Base-by-base conservation (phyloP, 805 yeast genomes). In the Candida koratica region DNA sequence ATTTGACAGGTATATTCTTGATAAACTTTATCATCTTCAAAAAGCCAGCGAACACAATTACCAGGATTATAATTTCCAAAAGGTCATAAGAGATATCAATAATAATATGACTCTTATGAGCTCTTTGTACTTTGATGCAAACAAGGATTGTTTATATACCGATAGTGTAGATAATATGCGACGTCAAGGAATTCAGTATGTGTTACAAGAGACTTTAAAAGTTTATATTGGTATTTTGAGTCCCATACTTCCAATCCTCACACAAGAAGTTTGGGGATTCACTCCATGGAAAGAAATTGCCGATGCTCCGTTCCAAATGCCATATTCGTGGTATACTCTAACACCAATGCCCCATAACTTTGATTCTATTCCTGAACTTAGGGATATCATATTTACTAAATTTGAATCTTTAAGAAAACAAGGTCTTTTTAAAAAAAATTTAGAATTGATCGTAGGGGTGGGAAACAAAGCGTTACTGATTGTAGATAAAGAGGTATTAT, bases 201-300 rank as follows among this genome's bases (percentile, higher is more conserved):
- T 83, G 0, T 63, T 93, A 34, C 52, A 56, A 19, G 71, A 78
- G 43, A 65, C 85, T 10, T 61, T 87, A 12, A 67, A 65, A 28
- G 69, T 78, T 0, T 84, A 87, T 50, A 56, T 78, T n/a, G 72
- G 84, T 0, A 55, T 85, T 1, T 54, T 90, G 38, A 71, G 88
- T 0, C 97, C 98, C 2, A 76, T 93, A 1, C 60, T 83, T 25
- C 99, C 99, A 1, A 55, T 86, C 3, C 63, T 89, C 38, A 71
- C 90, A 0, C 97, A 93, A 58, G 97, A 93, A 52, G 87, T 77
- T 0, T 89, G 96, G 96, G 75, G 76, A 25, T 67, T 69, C 39
- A 49, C 74, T 4, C 79, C 75, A 8, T 42, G 35, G 3, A 44
- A 34, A 13, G 25, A 25, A 60, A 58, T 1, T 47, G 51, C 38